These are phyloP conservation scores for Macrolepiota albuminosa DNA, from an alignment of 768 basidiomycete genomes.

Conservation along the genomic window DNA sequence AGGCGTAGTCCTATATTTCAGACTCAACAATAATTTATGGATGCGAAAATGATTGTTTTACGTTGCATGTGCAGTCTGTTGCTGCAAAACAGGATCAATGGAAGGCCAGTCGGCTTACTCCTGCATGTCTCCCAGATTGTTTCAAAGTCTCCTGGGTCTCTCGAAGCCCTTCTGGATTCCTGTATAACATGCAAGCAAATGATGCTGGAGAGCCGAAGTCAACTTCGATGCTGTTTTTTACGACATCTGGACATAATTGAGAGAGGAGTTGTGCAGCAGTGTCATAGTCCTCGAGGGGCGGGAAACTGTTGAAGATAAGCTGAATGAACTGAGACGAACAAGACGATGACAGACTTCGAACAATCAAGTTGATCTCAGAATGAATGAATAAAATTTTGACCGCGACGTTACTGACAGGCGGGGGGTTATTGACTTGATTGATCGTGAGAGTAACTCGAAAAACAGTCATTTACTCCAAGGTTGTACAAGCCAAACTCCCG, in stretches of 20 bases:
- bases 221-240: background rate
- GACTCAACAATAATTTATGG: conserved; percentile 14
- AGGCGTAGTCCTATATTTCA: conserved; percentile 33
- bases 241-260: background rate
- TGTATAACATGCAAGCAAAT: background rate
- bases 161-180: background rate
- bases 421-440: too few species aligned
- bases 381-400: too few species aligned
- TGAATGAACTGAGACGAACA: too few species aligned
- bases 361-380: too few species aligned
- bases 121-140: background rate
- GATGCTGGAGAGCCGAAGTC: background rate
- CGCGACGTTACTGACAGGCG: too few species aligned
- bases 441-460: background rate
- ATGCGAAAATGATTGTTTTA: conserved; percentile 24
- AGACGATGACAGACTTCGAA: too few species aligned
- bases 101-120: too few species aligned
- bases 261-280: background rate
- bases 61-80: conserved; percentile 46
- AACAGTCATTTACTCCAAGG: background rate
- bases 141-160: background rate
- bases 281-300: background rate
- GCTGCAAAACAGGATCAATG: conserved; percentile 65
- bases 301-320: too few species aligned
- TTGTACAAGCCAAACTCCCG: background rate